Conservation (phyloP, 306 rosid genomes). For the Albizia julibrissin region DNA sequence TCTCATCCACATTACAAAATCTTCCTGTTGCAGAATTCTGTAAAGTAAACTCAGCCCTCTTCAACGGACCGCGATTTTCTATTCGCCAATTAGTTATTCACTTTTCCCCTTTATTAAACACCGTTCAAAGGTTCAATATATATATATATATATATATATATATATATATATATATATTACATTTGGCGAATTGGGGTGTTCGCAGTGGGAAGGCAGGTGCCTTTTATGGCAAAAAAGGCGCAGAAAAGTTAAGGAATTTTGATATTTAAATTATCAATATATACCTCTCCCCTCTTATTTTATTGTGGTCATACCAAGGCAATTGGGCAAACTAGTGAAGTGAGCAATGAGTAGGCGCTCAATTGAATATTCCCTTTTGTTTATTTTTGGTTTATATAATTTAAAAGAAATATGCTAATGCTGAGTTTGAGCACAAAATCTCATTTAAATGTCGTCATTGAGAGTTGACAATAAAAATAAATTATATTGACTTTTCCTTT, state of each 20-base stretch:
- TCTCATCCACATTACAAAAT: constrained; percentile 27
- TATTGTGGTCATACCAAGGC: background rate
- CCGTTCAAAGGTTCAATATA: no score
- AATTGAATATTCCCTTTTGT: background rate
- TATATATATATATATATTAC: no score
- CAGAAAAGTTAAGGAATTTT: background rate
- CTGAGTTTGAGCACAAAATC: no score
- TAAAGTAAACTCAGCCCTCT: background rate
- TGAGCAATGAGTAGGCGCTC: background rate
- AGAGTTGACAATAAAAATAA: background rate
- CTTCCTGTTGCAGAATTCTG: constrained; percentile 34
- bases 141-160: no score
- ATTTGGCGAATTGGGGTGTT: background rate
- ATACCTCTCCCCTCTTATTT: no score
- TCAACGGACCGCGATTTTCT: background rate
- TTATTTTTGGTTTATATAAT: no score
- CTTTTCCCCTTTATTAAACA: background rate
- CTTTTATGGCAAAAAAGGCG: background rate
- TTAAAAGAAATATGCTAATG: no score
- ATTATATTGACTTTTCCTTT: background rate
- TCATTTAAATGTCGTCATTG: no score
- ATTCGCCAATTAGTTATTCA: background rate
- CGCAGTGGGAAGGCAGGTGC: background rate
- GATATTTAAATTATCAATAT: background rate
- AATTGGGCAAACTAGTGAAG: background rate